These are phyloP conservation scores for Aureobasidium sp. DNA, from an alignment of 2,329 filamentous ascomycete genomes.

Conservation along the genomic window DNA sequence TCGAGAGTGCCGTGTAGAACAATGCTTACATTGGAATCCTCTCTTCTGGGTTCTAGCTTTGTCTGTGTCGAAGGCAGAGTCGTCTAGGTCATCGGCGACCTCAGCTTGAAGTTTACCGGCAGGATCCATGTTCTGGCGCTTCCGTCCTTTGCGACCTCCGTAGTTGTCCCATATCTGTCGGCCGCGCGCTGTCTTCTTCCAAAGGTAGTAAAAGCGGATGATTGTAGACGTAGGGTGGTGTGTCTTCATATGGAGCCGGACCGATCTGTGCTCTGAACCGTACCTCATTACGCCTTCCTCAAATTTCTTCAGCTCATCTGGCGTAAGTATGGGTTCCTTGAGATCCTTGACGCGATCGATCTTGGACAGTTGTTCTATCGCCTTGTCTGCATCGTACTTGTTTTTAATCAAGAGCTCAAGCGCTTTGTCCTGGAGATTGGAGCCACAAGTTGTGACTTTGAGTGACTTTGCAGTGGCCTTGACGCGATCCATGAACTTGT, in stretches of 20 bases:
- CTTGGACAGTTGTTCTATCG: slow-evolving; percentile 60
- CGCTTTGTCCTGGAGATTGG: slow-evolving; percentile 81
- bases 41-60: slow-evolving; percentile 75
- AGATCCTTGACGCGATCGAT: slow-evolving; percentile 61
- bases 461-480: slow-evolving; percentile 56
- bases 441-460: slow-evolving; percentile 65
- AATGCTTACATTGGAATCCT: slow-evolving; percentile 90
- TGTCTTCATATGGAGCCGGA: slow-evolving; percentile 78
- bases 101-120: slow-evolving; percentile 78
- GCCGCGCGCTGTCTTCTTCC: slow-evolving; percentile 89
- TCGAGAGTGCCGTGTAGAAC: slow-evolving; percentile 65
- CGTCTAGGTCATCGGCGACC: slow-evolving; percentile 83
- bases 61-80: slow-evolving; percentile 87
- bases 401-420: slow-evolving; percentile 62
- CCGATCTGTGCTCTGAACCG: slow-evolving; percentile 77
- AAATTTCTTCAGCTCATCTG: slow-evolving; percentile 77
- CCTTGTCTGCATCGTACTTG: slow-evolving; percentile 61
- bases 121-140: slow-evolving; percentile 45
- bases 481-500: slow-evolving; percentile 66
- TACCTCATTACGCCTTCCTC: slow-evolving; percentile 85
- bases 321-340: slow-evolving; percentile 72
- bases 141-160: slow-evolving; percentile 77
- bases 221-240: slow-evolving; percentile 64
- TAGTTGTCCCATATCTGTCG: slow-evolving; percentile 85
- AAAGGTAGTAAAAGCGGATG: slow-evolving; percentile 91